Conservation (phyloP, 164 flowering plant genomes). For the Aristolochia californica region DNA sequence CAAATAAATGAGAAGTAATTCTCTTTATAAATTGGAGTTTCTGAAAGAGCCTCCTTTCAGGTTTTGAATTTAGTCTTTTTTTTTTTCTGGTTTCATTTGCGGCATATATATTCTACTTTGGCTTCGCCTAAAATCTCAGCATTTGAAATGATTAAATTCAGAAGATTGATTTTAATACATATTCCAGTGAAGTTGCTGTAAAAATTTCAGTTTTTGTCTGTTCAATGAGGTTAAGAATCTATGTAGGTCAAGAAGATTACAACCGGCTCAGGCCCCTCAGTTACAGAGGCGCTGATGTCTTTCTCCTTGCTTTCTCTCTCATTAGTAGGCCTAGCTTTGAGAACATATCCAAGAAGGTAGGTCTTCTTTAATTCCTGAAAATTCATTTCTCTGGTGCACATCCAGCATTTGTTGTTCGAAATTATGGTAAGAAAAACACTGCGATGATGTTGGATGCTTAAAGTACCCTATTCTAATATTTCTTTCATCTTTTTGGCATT, state of each 20-base stretch:
- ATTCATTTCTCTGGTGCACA: background rate
- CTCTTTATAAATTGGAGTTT: too few relatives aligned
- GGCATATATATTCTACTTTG: too few relatives aligned
- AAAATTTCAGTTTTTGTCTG: too few relatives aligned
- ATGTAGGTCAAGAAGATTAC: conserved; percentile 54
- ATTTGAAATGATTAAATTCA: too few relatives aligned
- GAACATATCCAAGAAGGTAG: conserved; percentile 57
- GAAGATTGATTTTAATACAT: too few relatives aligned
- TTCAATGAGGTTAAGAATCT: background rate
- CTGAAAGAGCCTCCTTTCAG: too few relatives aligned
- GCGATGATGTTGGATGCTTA: conserved; percentile 5
- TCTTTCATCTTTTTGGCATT: conserved; percentile 3
- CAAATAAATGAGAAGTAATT: too few relatives aligned
- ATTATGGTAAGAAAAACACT: background rate
- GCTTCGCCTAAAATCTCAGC: too few relatives aligned
- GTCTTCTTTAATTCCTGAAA: background rate
- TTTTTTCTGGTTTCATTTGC: too few relatives aligned
- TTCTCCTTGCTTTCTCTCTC: conserved; percentile 65
- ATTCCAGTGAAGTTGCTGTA: too few relatives aligned
- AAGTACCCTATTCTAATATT: conserved; percentile 12
- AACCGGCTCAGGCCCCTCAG: conserved; percentile 68
- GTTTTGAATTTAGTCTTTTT: too few relatives aligned
- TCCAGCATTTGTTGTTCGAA: background rate
- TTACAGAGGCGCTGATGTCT: conserved; percentile 76
- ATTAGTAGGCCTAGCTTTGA: conserved; percentile 72